Evolutionary conservation across 371 early-diverging fungal species (phyloP), one percentile per base, ranked within the genome.

Genomic region (Lichtheimia ornata): DNA sequence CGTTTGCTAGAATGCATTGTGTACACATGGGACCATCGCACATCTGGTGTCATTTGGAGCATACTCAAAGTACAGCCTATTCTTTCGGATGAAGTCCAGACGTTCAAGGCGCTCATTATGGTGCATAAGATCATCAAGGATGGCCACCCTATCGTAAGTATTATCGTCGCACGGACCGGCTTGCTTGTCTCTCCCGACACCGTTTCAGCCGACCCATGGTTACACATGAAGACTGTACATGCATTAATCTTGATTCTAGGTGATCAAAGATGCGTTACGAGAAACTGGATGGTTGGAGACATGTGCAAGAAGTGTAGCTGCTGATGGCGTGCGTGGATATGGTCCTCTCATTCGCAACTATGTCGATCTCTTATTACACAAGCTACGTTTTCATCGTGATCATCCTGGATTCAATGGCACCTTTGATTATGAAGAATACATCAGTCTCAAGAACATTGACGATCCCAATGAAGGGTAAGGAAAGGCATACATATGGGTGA

Each of bases 371-470:
- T 72, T 98, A 43, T 76, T 88, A 61, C 84, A 88, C 42, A 98
- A 98, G 75, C 88, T 98, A 59, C 87, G 94, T 60, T 97, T 90
- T 74, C 99, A 98, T 68, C 76, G 87, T 27, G 74, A 86, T 17
- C 95, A 97, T 72, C 94, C 96, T 7, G 95, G 95, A 61, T 98
- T 97, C 69, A 93, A 88, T 58, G 97, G 95, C 24, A 89, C 84
- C 57, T 97, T 98, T 77, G 96, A 97, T 67, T 98, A 97, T 73
- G 93, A 97, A 63, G 99, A 98, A 67, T 98, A 97, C 60, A 88
- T 95, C 28, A 90, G 93, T 41, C 78, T 97, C 59, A 92, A 91
- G 71, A 93, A 94, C 47, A 92, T 94, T 55, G 93, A 96, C 66
- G 97, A 97, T 79, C 97, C 97, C 12, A 96, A 98, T 73, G 97